Evolutionary conservation across 106 monocot genomes (phyloP), one percentile per base, ranked within the genome.

Genomic region (Apostasia shenzhenica): DNA sequence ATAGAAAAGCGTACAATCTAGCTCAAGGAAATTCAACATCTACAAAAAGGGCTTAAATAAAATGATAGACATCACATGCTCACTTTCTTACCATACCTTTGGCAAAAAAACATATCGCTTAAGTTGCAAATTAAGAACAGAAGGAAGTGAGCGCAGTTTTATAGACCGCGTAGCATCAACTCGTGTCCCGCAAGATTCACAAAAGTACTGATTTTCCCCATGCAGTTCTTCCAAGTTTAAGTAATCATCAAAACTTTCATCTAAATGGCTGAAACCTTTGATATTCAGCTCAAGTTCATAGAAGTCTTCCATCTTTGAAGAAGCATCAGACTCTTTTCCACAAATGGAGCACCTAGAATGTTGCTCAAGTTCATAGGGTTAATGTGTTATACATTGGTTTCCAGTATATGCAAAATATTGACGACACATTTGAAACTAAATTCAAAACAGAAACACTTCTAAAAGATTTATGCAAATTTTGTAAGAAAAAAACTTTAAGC

Each of bases 251-350:
- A 99, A 68, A 80, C 97, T 99, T 70, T 89, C 81, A 62, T 87
- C 78, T 48, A 99, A 44, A 81, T 69, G 87, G 52, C 72, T 83
- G 12, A 99, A 69, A 26, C 85, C 97, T 44, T 99, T 92, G 60
- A 99, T 99, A 66, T 99, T 92, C 67, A 99, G 68, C 77, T 99
- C 97, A 74, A 99, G 86, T 70, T 87, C 97, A 73, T 99, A 99
- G 55, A 99, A 99, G 69, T 92, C 92, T 69, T 99, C 97, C 80
- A 92, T 79, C 69, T 99, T 92, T 60, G 85, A 90, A 65, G 97
- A 99, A 51, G 97, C 89, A 73, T 89, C 97, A 48, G 92, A 99
- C 62, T 99, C 92, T 60, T 80, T 89, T 77, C 97, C 97, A 55
- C 97, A 99, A 5, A 78, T 78, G 73, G 97, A 99, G 77, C 97